Evolutionary conservation across 148 eudicot genomes (phyloP).

Genomic region (Rhododendron vialii): DNA sequence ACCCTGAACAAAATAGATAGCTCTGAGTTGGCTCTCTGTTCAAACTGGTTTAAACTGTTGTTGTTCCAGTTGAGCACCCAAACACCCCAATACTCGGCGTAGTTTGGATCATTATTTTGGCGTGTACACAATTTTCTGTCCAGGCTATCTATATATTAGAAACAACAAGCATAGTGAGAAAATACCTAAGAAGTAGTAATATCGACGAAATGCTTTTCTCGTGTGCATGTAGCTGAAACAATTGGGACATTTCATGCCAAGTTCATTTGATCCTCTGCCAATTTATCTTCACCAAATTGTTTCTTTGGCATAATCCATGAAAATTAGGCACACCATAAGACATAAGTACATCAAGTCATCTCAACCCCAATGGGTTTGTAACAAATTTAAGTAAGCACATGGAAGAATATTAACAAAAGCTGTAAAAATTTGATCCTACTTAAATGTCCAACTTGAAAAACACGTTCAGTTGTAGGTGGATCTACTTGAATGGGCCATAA

Average conservation of each 20-base stretch:
- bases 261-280: not conserved
- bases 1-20: too few species aligned
- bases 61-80: too few species aligned
- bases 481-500: not conserved
- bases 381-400: not conserved
- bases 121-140: too few species aligned
- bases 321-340: not conserved
- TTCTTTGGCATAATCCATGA: not conserved
- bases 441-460: too few species aligned
- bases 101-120: too few species aligned
- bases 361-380: not conserved
- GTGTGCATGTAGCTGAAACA: not conserved
- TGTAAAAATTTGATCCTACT: too few species aligned
- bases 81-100: too few species aligned
- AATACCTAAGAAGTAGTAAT: not conserved
- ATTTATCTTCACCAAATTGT: not conserved
- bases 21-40: too few species aligned
- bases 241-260: not conserved
- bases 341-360: not conserved
- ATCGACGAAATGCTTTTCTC: not conserved
- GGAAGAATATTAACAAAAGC: too few species aligned
- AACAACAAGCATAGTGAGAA: not conserved
- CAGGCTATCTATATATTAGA: not conserved
- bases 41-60: too few species aligned
- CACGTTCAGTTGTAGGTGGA: not conserved